Base-by-base conservation (phyloP, 495 filamentous ascomycete genomes). In the Aspergillus coremiiformis region DNA sequence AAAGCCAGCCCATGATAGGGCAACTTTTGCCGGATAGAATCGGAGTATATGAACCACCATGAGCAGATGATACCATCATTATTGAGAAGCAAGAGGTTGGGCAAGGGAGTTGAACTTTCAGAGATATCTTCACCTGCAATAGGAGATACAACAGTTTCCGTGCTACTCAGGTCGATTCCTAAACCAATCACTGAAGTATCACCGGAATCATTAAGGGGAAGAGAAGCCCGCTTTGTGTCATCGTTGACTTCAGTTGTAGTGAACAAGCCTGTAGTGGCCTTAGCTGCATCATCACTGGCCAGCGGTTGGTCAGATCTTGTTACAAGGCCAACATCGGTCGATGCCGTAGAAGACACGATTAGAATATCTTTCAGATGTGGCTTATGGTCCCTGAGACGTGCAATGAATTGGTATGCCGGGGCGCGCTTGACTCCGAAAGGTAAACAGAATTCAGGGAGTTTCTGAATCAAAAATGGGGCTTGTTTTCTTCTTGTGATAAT, bases 1-100 rank as follows among this genome's bases (percentile, higher is more conserved):
- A 75, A 72, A 47, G 73, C 71, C 43, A 96, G 72, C 3, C 85
- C 85, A 17, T 83, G 76, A 64, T 93, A 97, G 0, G 81, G 78
- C 11, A 81, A 78, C 0, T 82, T 80, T 57, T 83, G 74, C 44
- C 84, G 77, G 49, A 99, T 82, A 2, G 94, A 86, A 23, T 95
- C 90, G 30, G 84, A 79, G 63, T 96, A 96, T 32, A 96, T 73
- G 44, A 96, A 70, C 84, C 90, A 95, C 94, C 94, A 99, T 17
- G 84, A 74, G 20, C 77, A 78, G 7, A 99, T 73, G 9, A 94
- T 72, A 24, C 93, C 93, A 57, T 96, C 89, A 61, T 95, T 82
- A 53, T 93, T 97, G 3, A 99, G 76, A 27, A 91, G 78, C 73
- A 94, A 81, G 12, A 95, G 66, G 2, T 85, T 89, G 1, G 94